Base-by-base conservation (phyloP, 2,329 filamentous ascomycete genomes). In the Trichoderma sp. region DNA sequence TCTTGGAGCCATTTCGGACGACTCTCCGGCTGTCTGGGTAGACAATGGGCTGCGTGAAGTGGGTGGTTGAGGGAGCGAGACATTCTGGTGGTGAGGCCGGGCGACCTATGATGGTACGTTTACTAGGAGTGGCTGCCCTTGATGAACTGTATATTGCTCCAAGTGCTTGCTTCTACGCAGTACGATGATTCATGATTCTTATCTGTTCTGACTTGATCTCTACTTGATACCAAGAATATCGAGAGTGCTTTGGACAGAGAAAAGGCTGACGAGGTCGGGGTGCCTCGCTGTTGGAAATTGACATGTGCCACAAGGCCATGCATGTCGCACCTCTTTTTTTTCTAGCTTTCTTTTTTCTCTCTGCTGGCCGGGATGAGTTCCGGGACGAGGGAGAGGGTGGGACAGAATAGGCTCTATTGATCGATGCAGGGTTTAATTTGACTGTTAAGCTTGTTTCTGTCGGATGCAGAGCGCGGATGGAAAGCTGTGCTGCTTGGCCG, bases 221-320 rank as follows among this genome's bases (percentile, higher is more conserved):
- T 34, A 7, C 9, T 52, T 34, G 30, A 34, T 34, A 26, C 5
- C 2, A 39, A 39, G 12, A 14, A 14, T 6, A 12, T 28, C 19
- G 17, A 12, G 45, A 3, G 9, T 7, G 12, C 10, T 14, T 30
- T 34, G 47, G 14, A 24, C 2, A 30, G 17, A n/a, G 28, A 39
- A 12, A 39, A 34, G 28, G 48, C 26, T 17, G 17, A 9, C 10
- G 50, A 9, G 50, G 28, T 28, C 2, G 50, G 50, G 2, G 7
- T 34, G n/a, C 12, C 34, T 39, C 34, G 5, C 34, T 14, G 12
- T 39, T 39, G 9, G 43, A 34, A 59, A 47, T 59, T 45, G 50
- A 59, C 56, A 34, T 59, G 56, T 47, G 43, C 56, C 44, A 59
- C 44, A 45, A 45, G 24, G 34, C 34, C 30, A 21, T 34, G n/a